Evolutionary conservation across 768 basidiomycete genomes (phyloP).

Genomic region (Lactifluus subvellereus): DNA sequence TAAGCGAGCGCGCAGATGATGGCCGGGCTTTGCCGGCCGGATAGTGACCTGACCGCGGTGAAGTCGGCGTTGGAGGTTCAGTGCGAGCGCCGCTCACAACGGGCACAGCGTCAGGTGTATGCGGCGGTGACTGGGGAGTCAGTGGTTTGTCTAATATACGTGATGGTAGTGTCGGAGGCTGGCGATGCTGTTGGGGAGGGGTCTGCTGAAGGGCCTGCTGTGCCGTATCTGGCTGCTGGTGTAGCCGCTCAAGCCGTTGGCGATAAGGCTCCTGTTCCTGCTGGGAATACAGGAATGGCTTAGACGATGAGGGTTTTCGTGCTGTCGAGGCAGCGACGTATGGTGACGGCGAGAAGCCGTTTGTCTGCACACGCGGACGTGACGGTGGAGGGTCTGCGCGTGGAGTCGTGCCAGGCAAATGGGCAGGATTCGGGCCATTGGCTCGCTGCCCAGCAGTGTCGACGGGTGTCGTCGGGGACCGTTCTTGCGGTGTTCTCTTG

Average conservation of each 20-base stretch:
- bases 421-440: constrained; percentile 19
- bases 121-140: neutral
- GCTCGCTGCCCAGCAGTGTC: constrained; percentile 10
- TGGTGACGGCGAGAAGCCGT: constrained; percentile 14
- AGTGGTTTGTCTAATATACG: neutral
- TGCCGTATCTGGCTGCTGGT: neutral
- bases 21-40: constrained; percentile 43
- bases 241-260: neutral
- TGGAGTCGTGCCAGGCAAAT: constrained; percentile 28
- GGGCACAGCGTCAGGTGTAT: constrained; percentile 1
- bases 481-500: constrained; percentile 29
- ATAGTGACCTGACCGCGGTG: constrained; percentile 37
- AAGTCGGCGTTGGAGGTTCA: constrained; percentile 30
- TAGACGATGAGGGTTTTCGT: neutral
- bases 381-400: constrained; percentile 27
- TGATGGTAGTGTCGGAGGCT: neutral
- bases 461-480: constrained; percentile 14
- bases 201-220: neutral
- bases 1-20: constrained; percentile 56
- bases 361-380: constrained; percentile 25
- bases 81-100: constrained; percentile 20
- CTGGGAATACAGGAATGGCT: neutral
- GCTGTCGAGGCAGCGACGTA: neutral
- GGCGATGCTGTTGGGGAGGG: neutral
- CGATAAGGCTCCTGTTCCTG: constrained; percentile 7